Conservation (phyloP, 2,329 filamentous ascomycete species). For the Coniochaeta ligniaria region DNA sequence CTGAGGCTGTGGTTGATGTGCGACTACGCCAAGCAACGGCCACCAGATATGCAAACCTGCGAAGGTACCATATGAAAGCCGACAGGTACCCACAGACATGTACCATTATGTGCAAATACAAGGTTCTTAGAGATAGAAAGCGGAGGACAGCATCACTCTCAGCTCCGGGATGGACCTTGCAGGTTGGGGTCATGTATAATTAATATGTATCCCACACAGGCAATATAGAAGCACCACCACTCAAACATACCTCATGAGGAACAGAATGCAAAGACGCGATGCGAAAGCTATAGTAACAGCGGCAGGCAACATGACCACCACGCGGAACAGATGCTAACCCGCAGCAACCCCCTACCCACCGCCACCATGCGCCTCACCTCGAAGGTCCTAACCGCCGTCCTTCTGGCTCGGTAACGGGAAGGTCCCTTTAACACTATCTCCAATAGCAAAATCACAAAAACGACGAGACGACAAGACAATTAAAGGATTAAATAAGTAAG, state of each 20-base stretch:
- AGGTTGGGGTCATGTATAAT: background rate
- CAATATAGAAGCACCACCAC: conserved; percentile 1
- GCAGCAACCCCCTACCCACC: background rate
- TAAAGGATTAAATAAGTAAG: too few species aligned
- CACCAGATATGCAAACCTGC: background rate
- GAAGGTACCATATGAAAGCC: background rate
- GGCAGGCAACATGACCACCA: background rate
- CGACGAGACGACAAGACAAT: too few species aligned
- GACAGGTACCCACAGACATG: background rate
- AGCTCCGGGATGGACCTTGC: background rate
- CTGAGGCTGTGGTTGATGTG: background rate
- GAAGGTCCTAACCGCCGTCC: background rate
- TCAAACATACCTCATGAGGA: background rate
- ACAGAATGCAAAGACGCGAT: background rate
- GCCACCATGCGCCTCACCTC: background rate
- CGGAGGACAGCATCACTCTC: background rate
- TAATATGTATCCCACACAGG: conserved; percentile 6
- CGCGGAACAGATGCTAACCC: background rate
- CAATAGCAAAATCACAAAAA: too few species aligned
- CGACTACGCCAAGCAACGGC: background rate
- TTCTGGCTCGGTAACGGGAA: conserved; percentile 22
- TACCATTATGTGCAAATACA: background rate
- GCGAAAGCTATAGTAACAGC: background rate
- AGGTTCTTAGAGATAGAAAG: background rate
- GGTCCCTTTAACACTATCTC: too few species aligned